phyloP scores from a whole-genome alignment of 495 filamentous ascomycete species.

The Tuber borchii region DNA sequence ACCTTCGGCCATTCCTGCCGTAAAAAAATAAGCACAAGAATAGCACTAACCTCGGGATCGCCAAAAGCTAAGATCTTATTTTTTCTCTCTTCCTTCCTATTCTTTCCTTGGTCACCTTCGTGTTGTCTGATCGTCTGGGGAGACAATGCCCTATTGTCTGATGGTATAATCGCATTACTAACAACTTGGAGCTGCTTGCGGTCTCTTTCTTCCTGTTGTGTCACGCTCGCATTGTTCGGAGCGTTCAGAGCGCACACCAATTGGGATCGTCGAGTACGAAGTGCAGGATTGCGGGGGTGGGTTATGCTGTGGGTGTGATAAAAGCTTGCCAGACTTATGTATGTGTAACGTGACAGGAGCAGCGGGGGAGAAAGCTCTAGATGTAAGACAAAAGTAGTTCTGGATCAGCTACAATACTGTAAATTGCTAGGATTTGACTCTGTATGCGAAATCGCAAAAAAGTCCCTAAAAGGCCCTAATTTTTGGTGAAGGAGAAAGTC shows the following conservation, averaged over 20 bases:
- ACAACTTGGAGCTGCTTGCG: neutral
- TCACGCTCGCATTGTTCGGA: neutral
- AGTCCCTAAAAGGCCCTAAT: neutral
- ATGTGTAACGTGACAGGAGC: too few species aligned
- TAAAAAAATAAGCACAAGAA: neutral
- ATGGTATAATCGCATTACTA: neutral
- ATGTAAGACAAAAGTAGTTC: too few species aligned
- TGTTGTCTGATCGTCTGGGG: neutral
- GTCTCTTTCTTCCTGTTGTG: neutral
- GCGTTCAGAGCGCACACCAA: neutral
- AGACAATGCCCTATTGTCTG: neutral
- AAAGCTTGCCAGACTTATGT: neutral
- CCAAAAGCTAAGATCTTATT: neutral
- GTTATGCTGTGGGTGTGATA: neutral
- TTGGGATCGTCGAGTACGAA: neutral
- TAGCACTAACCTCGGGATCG: neutral
- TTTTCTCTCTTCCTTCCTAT: neutral
- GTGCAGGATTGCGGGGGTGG: neutral
- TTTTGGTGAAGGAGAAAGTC: neutral
- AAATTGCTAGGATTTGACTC: too few species aligned
- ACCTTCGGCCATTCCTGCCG: neutral
- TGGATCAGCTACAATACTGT: too few species aligned
- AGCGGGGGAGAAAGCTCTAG: too few species aligned
- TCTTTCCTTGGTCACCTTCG: neutral
- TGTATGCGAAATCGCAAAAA: too few species aligned